phyloP scores from a whole-genome alignment of 805 yeast genomes.

The Yarrowia bubula region DNA sequence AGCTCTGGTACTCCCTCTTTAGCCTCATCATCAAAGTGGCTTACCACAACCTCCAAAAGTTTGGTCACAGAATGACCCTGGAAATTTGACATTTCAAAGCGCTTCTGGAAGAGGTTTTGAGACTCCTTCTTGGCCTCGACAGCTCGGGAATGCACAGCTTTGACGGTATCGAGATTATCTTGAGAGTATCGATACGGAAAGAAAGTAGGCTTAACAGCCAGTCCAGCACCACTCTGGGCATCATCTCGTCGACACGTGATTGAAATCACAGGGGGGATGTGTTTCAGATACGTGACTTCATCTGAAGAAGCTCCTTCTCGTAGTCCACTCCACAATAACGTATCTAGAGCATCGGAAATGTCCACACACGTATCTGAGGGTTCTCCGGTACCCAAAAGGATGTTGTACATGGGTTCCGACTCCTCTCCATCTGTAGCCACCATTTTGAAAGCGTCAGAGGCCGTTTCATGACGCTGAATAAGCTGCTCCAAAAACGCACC shows the following conservation, averaged over 20 bases:
- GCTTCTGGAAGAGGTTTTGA: slow-evolving; percentile 16
- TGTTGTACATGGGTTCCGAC: slow-evolving; percentile 8
- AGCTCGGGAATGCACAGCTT: slow-evolving; percentile 23
- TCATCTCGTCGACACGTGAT: slow-evolving; percentile 35
- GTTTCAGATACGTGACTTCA: slow-evolving; percentile 29
- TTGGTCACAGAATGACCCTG: slow-evolving; percentile 32
- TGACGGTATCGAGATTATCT: slow-evolving; percentile 22
- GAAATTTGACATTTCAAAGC: slow-evolving; percentile 29
- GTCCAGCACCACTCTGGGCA: slow-evolving; percentile 33
- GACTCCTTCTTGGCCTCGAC: slow-evolving; percentile 28
- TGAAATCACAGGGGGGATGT: slow-evolving; percentile 31
- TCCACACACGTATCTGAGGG: slow-evolving; percentile 27
- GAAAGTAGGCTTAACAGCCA: slow-evolving; percentile 29
- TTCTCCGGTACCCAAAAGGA: neutral
- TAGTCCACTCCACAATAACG: slow-evolving; percentile 30
- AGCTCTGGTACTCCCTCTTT: neutral
- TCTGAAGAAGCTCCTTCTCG: slow-evolving; percentile 24
- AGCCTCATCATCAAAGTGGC: slow-evolving; percentile 24
- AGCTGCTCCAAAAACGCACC: slow-evolving; percentile 30
- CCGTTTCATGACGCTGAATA: neutral
- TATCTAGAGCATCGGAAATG: slow-evolving; percentile 33
- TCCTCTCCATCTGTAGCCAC: slow-evolving; percentile 28
- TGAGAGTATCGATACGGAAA: slow-evolving; percentile 33
- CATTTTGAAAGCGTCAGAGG: slow-evolving; percentile 15
- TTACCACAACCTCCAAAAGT: slow-evolving; percentile 28